Evolutionary conservation across 768 basidiomycete species (phyloP).

Genomic region (Exidia glandulosa): DNA sequence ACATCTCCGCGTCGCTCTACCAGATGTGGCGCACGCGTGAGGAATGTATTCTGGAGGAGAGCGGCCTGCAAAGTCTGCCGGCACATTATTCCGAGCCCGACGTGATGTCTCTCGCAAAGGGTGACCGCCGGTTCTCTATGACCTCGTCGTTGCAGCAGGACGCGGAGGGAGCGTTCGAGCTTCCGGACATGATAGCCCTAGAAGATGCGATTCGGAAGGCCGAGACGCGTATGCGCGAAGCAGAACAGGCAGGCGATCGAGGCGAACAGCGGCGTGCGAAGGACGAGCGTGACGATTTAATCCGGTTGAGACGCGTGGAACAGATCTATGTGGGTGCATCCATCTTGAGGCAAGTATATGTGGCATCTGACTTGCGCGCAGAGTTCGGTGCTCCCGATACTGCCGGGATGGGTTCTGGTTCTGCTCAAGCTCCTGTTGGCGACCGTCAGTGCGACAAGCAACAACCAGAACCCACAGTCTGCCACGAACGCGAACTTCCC

Average conservation of each 20-base stretch:
- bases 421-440: constrained; percentile 86
- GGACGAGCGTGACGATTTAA: constrained; percentile 66
- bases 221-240: constrained; percentile 36
- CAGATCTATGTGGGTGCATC: constrained; percentile 69
- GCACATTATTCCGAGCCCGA: constrained; percentile 36
- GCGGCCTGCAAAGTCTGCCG: constrained; percentile 61
- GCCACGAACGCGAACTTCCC: constrained; percentile 59
- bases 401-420: constrained; percentile 88
- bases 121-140: neutral
- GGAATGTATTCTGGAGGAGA: constrained; percentile 89
- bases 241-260: constrained; percentile 26
- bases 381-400: constrained; percentile 72
- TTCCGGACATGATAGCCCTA: constrained; percentile 61
- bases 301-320: constrained; percentile 83
- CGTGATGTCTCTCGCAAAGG: neutral
- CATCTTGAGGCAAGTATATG: neutral
- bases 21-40: constrained; percentile 96
- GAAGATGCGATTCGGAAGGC: constrained; percentile 68
- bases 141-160: constrained; percentile 34
- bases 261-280: constrained; percentile 50
- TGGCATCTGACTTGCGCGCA: constrained; percentile 21
- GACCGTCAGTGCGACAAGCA: constrained; percentile 80
- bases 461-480: constrained; percentile 49
- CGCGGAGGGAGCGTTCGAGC: constrained; percentile 30
- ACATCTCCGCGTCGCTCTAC: constrained; percentile 74